These are phyloP conservation scores for Medicago arabica DNA, from an alignment of 306 rosid species.

Conservation along the genomic window DNA sequence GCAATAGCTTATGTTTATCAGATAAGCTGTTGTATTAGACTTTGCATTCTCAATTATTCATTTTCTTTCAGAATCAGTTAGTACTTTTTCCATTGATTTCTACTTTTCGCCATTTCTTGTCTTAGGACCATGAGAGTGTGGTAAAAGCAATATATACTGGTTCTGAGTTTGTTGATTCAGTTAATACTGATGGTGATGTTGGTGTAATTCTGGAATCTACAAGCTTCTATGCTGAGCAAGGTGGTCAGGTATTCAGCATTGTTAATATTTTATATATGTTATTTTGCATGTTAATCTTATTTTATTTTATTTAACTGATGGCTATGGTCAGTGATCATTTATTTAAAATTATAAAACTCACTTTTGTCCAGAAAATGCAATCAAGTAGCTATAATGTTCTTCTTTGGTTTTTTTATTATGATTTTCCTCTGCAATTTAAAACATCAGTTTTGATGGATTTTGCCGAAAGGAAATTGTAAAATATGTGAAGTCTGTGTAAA, in stretches of 20 bases:
- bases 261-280: constrained; percentile 22
- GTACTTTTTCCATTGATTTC: constrained; percentile 32
- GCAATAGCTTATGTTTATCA: constrained; percentile 17
- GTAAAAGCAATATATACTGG: constrained; percentile 90
- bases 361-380: background rate
- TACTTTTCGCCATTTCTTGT: constrained; percentile 38
- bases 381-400: constrained; percentile 9
- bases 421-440: constrained; percentile 17
- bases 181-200: constrained; percentile 62
- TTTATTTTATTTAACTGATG: constrained; percentile 1
- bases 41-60: background rate
- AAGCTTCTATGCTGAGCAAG: constrained; percentile 99
- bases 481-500: no score
- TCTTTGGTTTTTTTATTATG: background rate
- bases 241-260: constrained; percentile 86
- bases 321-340: constrained; percentile 6
- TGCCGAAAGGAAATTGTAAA: background rate
- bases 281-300: constrained; percentile 23
- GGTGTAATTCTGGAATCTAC: constrained; percentile 89
- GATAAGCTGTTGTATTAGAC: constrained; percentile 19
- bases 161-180: constrained; percentile 66
- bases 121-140: constrained; percentile 80
- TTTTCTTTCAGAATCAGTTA: constrained; percentile 28
- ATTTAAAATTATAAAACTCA: background rate
- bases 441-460: constrained; percentile 5